These are phyloP conservation scores for Microstegium vimineum DNA, from an alignment of 176 grass and related monocot species.

Conservation along the genomic window DNA sequence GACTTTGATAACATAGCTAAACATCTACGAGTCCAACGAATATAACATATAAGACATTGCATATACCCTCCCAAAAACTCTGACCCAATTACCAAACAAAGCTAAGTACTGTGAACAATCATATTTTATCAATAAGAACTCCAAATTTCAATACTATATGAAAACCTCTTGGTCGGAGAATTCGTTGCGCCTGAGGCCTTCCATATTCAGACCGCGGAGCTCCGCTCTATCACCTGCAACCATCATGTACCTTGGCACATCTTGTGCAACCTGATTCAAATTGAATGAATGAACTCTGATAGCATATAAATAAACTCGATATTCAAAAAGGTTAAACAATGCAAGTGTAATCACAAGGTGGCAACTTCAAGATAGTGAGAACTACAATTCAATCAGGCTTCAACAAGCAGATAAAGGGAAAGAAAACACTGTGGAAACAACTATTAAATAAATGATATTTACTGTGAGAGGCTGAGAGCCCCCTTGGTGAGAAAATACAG, in stretches of 20 bases:
- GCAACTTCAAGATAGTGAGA: neutral
- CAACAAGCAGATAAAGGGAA: conserved; percentile 5
- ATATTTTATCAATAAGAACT: conserved; percentile 10
- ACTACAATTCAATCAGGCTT: neutral
- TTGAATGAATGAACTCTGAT: neutral
- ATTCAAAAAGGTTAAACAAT: conserved; percentile 12
- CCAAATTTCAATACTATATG: neutral
- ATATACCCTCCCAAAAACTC: neutral
- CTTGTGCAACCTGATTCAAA: conserved; percentile 70
- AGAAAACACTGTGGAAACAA: conserved; percentile 8
- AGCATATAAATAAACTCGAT: neutral
- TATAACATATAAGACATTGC: neutral
- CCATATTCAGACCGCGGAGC: conserved; percentile 79
- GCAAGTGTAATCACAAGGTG: neutral
- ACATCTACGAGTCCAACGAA: neutral
- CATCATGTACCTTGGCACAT: conserved; percentile 92
- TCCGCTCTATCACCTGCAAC: conserved; percentile 79
- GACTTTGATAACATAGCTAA: neutral
- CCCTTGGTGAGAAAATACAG: neutral
- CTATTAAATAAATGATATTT: neutral
- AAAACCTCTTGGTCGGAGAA: conserved; percentile 67
- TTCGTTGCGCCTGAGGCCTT: conserved; percentile 72
- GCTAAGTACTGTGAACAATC: neutral
- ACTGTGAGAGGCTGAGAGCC: neutral
- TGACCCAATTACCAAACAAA: neutral